phyloP scores from a whole-genome alignment of 2,329 filamentous ascomycete genomes.

The Ilyonectria robusta region DNA sequence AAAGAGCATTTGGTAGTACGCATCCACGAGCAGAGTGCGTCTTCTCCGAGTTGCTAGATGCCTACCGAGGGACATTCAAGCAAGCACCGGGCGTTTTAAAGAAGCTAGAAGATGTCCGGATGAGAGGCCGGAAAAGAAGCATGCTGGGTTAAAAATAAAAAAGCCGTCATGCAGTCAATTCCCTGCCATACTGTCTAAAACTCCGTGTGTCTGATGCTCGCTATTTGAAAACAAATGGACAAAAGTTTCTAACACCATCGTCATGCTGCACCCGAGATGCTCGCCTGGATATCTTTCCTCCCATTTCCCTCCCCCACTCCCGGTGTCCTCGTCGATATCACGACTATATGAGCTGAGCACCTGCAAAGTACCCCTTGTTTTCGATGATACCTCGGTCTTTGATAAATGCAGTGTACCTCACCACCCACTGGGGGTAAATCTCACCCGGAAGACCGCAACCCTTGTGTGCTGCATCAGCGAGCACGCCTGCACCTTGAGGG shows the following conservation, averaged over 20 bases:
- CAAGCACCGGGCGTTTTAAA: slow-evolving; percentile 81
- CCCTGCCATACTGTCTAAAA: slow-evolving; percentile 45
- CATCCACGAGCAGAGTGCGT: slow-evolving; percentile 88
- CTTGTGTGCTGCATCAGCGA: slow-evolving; percentile 71
- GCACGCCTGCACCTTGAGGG: slow-evolving; percentile 79
- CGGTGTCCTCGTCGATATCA: slow-evolving; percentile 33
- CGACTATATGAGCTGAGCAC: slow-evolving; percentile 75
- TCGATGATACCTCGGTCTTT: slow-evolving; percentile 95
- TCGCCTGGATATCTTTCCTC: slow-evolving; percentile 21
- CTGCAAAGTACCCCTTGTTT: slow-evolving; percentile 97
- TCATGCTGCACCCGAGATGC: slow-evolving; percentile 34
- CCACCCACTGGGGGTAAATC: slow-evolving; percentile 91
- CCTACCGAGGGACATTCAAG: slow-evolving; percentile 82
- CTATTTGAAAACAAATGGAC: slow-evolving; percentile 47
- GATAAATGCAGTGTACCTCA: slow-evolving; percentile 97
- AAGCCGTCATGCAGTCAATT: slow-evolving; percentile 45
- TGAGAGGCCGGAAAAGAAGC: slow-evolving; percentile 95
- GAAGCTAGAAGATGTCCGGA: slow-evolving; percentile 90
- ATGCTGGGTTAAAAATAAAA: slow-evolving; percentile 81
- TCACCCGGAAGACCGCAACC: slow-evolving; percentile 78
- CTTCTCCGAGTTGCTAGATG: slow-evolving; percentile 80
- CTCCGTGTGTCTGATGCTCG: slow-evolving; percentile 53
- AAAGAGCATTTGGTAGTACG: slow-evolving; percentile 94
- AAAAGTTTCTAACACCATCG: slow-evolving; percentile 34
- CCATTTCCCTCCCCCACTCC: slow-evolving; percentile 15